Conservation (phyloP, 1,284 basidiomycete genomes). For the Pascua guehoae region DNA sequence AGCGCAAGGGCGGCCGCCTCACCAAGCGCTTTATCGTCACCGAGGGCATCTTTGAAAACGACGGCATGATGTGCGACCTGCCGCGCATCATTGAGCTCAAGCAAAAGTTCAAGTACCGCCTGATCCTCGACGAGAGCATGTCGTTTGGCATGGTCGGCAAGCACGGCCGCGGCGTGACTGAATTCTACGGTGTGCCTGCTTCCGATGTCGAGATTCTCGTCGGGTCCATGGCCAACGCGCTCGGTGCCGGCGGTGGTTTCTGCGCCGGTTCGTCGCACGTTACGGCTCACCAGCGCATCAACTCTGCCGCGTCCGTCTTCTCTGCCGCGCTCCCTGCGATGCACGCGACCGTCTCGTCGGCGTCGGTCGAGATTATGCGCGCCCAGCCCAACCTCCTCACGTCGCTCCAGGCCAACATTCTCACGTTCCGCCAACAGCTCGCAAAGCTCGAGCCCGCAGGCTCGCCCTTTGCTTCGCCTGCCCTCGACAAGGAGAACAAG, state of each 20-base stretch:
- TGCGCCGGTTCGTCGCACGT: conserved; percentile 84
- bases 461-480: conserved; percentile 1
- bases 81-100: conserved; percentile 85
- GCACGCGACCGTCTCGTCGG: conserved; percentile 79
- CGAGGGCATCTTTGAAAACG: conserved; percentile 94
- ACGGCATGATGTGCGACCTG: conserved; percentile 85
- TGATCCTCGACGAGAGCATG: conserved; percentile 90
- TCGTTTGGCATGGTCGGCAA: conserved; percentile 90
- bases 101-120: conserved; percentile 89
- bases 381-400: conserved; percentile 69
- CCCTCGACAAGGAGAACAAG: conserved; percentile 23
- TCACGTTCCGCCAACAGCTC: conserved; percentile 68
- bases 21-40: conserved; percentile 94
- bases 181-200: conserved; percentile 80
- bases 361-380: conserved; percentile 73
- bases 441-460: conserved; percentile 58
- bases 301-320: conserved; percentile 92
- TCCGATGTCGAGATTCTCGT: conserved; percentile 56
- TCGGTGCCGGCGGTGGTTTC: conserved; percentile 87
- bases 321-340: conserved; percentile 91
- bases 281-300: conserved; percentile 93
- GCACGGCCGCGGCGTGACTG: conserved; percentile 90
- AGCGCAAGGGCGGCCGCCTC: conserved; percentile 73
- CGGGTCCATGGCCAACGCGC: conserved; percentile 81
- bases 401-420: conserved; percentile 75